Evolutionary conservation across 2,329 filamentous ascomycete species (phyloP).

Genomic region (Dactylellina drechsleri): DNA sequence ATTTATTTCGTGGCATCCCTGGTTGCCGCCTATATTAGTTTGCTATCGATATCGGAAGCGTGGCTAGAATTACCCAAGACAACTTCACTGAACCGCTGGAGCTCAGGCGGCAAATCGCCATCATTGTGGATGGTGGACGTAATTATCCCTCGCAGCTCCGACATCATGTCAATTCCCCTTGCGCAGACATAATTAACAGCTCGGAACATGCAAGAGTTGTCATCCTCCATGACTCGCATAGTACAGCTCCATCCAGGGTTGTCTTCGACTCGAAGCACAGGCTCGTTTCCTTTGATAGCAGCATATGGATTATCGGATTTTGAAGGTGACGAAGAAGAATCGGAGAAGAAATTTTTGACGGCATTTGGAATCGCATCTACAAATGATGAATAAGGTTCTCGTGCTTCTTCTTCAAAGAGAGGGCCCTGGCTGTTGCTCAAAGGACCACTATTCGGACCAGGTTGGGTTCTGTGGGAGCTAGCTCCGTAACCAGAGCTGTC

Average conservation of each 20-base stretch:
- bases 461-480: constrained; percentile 17
- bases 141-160: constrained; percentile 78
- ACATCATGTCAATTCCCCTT: constrained; percentile 71
- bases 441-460: constrained; percentile 50
- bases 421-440: constrained; percentile 53
- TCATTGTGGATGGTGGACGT: constrained; percentile 76
- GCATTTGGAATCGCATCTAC: constrained; percentile 35
- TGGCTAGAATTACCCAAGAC: constrained; percentile 71
- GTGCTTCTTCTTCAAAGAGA: constrained; percentile 50
- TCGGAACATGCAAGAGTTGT: constrained; percentile 94
- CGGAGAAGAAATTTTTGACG: constrained; percentile 53
- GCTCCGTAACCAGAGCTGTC: constrained; percentile 31
- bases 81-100: constrained; percentile 77
- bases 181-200: constrained; percentile 85
- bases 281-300: constrained; percentile 67
- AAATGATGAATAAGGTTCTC: constrained; percentile 37
- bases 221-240: constrained; percentile 88
- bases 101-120: constrained; percentile 65
- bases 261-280: constrained; percentile 69
- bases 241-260: constrained; percentile 65
- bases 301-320: constrained; percentile 26
- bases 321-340: constrained; percentile 25
- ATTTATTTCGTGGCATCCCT: constrained; percentile 66
- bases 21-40: constrained; percentile 8
- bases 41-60: constrained; percentile 63